Base-by-base conservation (phyloP, 2,329 filamentous ascomycete species). In the Aspergillus caelatus region DNA sequence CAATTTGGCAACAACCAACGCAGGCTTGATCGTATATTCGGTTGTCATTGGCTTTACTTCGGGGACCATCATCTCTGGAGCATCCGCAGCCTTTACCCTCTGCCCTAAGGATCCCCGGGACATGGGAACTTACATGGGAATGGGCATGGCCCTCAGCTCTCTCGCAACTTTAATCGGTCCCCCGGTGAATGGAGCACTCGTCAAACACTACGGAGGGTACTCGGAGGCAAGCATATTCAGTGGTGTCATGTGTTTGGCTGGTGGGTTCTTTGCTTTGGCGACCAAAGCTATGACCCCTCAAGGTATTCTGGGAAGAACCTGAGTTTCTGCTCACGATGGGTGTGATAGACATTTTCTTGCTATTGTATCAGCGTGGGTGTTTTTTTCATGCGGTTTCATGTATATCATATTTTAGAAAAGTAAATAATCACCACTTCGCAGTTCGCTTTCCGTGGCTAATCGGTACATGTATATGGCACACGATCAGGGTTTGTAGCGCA, bases 141-240 rank as follows among this genome's bases (percentile, higher is more conserved):
- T 80, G 79, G 78, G 74, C 0, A 58, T 68, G 23, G 64, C 58
- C 2, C 14, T 65, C 1, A 52, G 43, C 6, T 77, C 79, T 0
- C 57, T 86, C 36, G 82, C 79, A 0, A 78, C 76, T 4, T 68
- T 88, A 39, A 77, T 85, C 4, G 84, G 82, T 0, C 80, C 81
- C 14, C 83, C 83, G 0, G 74, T 83, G 52, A 81, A 79, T 57
- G 83, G 83, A 3, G 79, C 75, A 0, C 71, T 84, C 50, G 69
- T 86, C 4, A 73, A 78, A 3, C 68, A 58, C 11, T 84, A 82
- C 60, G 77, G 72, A 1, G 76, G 77, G 0, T 83, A 78, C 62
- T 62, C 68, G 1, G 62, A 81, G 64, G 72, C 75, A 1, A 75
- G 77, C 1, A 71, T 78, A 2, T 78, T 80, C 53, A 79, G 76